Base-by-base conservation (phyloP, 1,284 basidiomycete species). In the Tremellales sp. region DNA sequence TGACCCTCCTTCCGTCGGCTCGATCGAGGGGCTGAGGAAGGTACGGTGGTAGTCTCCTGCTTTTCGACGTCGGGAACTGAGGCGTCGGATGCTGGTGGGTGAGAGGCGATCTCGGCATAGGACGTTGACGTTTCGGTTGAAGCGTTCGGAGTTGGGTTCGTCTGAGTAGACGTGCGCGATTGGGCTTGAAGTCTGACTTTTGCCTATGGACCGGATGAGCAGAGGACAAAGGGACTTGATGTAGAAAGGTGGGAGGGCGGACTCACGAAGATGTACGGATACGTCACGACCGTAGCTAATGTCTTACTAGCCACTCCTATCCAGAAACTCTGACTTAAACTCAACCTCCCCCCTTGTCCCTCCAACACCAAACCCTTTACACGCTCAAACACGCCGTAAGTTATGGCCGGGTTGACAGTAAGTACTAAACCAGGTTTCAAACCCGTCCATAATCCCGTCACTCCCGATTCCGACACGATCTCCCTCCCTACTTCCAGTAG, bases 321-420 rank as follows among this genome's bases (percentile, higher is more conserved):
- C 40, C 85, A 60, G 77, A 99, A 99, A 6, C 85, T 81, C 73
- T 84, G 80, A 62, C 82, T 84, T 1, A 93, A 89, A 0, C 58
- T 48, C 46, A 73, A 49, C 53, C 60, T 66, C 49, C 48, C 66
- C 7, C 39, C 75, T 58, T 45, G 72, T 51, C 25, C 77, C 81
- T 40, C 40, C 33, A 70, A 51, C 46, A 62, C 22, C 48, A 52
- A 58, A 2, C 58, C 48, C 78, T 97, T 97, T 54, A 96, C 80
- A 45, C 92, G 82, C 77, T 98, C 94, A 68, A 90, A 98, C 33
- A 87, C 81, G 45, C 96, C 96, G 71, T 98, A 99, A 1, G 96
- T 99, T 75, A 99, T 97, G 19, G 96, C 93, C 2, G 96, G 96
- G 75, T 99, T 99, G 46, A 88, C 83, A 29, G 92, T 97, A 37